Percentiles rank a stretch among this genome's conserved stretches.
Evolutionary conservation across 2,329 filamentous ascomycete species (phyloP).

Genomic region (Mariannaea sp.): DNA sequence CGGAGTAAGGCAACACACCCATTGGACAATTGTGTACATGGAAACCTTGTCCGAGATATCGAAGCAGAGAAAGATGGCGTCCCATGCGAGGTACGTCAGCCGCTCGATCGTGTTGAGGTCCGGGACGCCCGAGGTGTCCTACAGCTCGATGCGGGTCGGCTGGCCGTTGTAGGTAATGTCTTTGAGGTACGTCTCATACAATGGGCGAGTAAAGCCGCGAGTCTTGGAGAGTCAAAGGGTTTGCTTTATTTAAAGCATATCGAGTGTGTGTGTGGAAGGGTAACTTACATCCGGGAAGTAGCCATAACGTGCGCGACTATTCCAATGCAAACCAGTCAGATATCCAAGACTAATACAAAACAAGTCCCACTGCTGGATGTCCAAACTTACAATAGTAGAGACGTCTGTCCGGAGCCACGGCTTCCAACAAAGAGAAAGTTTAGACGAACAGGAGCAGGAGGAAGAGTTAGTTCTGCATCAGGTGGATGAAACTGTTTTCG

Average conservation of each 20-base stretch:
- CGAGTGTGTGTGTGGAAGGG: not conserved
- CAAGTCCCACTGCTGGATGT: not conserved
- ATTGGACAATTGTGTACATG: conserved; percentile 42
- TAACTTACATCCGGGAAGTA: conserved; percentile 45
- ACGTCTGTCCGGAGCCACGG: conserved; percentile 43
- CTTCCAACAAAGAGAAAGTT: conserved; percentile 47
- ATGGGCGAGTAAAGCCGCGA: conserved; percentile 39
- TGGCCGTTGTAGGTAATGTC: conserved; percentile 34
- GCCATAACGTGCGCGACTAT: conserved; percentile 45
- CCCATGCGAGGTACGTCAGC: conserved; percentile 45
- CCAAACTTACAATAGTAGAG: conserved; percentile 43
- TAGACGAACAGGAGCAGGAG: conserved; percentile 34
- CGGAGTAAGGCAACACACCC: conserved; percentile 38
- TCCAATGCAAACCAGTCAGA: not conserved
- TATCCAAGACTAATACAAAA: not conserved
- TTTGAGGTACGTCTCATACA: conserved; percentile 44
- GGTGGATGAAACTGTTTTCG: conserved; percentile 29
- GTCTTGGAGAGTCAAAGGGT: conserved; percentile 39
- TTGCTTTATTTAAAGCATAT: too few relatives aligned
- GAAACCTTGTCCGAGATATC: conserved; percentile 44
- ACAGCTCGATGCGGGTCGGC: conserved; percentile 42
- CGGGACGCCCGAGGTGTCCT: conserved; percentile 48
- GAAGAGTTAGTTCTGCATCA: conserved; percentile 18
- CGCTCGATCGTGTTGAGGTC: conserved; percentile 44
- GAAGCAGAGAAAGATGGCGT: conserved; percentile 47